phyloP scores from a whole-genome alignment of 2,329 filamentous ascomycete genomes.

The Apiospora rasikravindrae region DNA sequence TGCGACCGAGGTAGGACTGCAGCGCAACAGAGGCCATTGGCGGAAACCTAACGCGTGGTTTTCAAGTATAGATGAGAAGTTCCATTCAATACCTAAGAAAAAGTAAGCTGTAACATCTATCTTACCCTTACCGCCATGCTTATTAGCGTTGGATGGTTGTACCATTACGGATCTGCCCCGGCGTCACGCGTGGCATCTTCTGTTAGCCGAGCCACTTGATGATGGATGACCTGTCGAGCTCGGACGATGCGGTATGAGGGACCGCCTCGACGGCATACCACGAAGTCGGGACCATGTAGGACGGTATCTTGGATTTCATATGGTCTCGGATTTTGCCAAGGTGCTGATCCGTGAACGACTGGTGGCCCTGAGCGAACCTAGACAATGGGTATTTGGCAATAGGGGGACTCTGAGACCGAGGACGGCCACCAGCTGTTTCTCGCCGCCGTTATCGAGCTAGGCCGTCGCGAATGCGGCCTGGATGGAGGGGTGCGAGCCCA shows the following conservation, averaged over 20 bases:
- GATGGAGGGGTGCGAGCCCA: neutral
- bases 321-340: neutral
- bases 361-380: neutral
- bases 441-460: neutral
- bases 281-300: neutral
- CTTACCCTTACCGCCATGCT: neutral
- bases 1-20: too few relatives aligned
- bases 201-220: neutral
- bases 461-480: neutral
- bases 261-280: neutral
- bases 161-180: too few relatives aligned
- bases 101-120: neutral
- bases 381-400: neutral
- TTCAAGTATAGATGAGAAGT: neutral
- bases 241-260: neutral
- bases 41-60: neutral
- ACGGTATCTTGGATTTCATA: neutral
- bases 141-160: too few relatives aligned
- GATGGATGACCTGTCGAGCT: neutral
- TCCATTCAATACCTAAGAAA: neutral
- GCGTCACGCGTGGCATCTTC: neutral
- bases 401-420: neutral
- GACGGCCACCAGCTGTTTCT: neutral
- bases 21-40: neutral
- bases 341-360: neutral